These are phyloP conservation scores for Geum urbanum DNA, from an alignment of 306 rosid genomes.

Conservation along the genomic window DNA sequence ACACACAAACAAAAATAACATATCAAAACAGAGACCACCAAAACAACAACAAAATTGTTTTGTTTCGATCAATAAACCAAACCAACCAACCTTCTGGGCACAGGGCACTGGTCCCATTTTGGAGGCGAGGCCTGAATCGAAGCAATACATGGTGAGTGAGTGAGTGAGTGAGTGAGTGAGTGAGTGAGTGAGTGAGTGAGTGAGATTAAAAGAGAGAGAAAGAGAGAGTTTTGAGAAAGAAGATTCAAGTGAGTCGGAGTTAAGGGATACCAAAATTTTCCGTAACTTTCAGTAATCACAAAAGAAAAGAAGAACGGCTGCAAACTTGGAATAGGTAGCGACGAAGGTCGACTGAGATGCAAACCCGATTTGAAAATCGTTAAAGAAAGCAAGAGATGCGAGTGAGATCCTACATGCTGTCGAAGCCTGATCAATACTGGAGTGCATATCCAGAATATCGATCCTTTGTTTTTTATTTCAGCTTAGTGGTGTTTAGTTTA, in stretches of 20 bases:
- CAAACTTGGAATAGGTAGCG: too few relatives aligned
- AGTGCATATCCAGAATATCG: too few relatives aligned
- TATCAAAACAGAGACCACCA: not conserved
- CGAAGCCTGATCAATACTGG: not conserved
- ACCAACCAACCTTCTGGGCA: constrained; percentile 55
- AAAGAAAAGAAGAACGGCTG: too few relatives aligned
- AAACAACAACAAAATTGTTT: not conserved
- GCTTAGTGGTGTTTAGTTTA: too few relatives aligned
- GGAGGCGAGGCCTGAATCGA: constrained; percentile 72
- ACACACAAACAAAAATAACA: not conserved
- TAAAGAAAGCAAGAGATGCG: too few relatives aligned
- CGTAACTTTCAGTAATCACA: too few relatives aligned
- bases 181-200: too few relatives aligned
- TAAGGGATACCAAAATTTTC: too few relatives aligned
- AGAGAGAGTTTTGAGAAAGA: not conserved
- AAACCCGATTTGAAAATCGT: too few relatives aligned
- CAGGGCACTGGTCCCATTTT: constrained; percentile 46
- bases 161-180: too few relatives aligned
- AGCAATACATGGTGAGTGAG: constrained; percentile 55
- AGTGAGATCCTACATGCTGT: not conserved
- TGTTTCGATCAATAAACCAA: not conserved
- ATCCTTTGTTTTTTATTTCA: not conserved
- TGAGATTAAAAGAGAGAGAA: constrained; percentile 6
- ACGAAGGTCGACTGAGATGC: too few relatives aligned
- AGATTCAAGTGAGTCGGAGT: not conserved